Conservation (phyloP, 2,329 filamentous ascomycete genomes). For the Monascus ruber region DNA sequence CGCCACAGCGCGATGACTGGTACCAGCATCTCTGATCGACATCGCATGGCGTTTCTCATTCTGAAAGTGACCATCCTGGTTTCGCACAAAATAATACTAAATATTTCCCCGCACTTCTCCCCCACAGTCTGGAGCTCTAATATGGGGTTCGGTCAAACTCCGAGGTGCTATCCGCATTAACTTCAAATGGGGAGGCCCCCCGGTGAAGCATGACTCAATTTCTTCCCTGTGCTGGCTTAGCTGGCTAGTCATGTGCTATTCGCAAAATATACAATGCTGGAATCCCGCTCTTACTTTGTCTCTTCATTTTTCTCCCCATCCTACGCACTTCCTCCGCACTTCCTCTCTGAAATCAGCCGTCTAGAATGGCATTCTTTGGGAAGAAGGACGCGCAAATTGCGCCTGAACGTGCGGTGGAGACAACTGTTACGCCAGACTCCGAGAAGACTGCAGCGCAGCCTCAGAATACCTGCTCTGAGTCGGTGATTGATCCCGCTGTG, state of each 20-base stretch:
- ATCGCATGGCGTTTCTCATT: too few species aligned
- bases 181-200: too few species aligned
- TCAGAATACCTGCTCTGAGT: slow-evolving; percentile 6
- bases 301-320: neutral
- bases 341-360: neutral
- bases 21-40: too few species aligned
- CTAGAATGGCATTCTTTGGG: slow-evolving; percentile 12
- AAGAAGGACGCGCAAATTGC: slow-evolving; percentile 4
- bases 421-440: slow-evolving; percentile 11
- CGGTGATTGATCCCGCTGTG: slow-evolving; percentile 21
- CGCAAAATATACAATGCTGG: too few species aligned
- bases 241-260: too few species aligned
- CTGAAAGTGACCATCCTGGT: too few species aligned
- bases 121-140: neutral
- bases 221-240: too few species aligned
- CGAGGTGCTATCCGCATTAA: too few species aligned
- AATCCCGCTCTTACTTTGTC: neutral
- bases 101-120: neutral
- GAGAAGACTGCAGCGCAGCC: slow-evolving; percentile 17
- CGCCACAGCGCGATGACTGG: too few species aligned
- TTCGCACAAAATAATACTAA: too few species aligned
- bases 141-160: neutral
- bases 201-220: too few species aligned
- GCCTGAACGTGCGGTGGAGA: slow-evolving; percentile 12
- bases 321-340: slow-evolving; percentile 1